Evolutionary conservation across 2,329 filamentous ascomycete species (phyloP).

Genomic region (Mycosphaerella arachidis): DNA sequence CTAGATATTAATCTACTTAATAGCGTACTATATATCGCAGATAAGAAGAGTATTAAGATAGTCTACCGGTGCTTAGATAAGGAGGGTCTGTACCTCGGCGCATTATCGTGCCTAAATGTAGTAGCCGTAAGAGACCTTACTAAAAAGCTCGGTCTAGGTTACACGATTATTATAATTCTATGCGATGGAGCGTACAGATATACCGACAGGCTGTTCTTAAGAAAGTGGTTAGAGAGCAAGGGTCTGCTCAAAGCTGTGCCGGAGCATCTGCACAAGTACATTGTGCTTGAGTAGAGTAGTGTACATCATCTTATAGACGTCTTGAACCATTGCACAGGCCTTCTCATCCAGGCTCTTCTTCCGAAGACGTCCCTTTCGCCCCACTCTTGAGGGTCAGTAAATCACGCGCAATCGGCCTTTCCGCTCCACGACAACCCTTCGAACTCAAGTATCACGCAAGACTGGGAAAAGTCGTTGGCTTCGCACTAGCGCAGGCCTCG

Average conservation of each 20-base stretch:
- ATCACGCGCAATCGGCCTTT: too few species aligned
- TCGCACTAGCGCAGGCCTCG: too few species aligned
- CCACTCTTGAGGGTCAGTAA: too few species aligned
- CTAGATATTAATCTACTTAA: constrained; percentile 81
- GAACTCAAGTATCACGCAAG: too few species aligned
- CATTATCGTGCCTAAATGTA: constrained; percentile 90
- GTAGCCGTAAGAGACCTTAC: constrained; percentile 93
- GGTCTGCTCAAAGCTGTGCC: constrained; percentile 76
- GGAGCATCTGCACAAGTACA: constrained; percentile 83
- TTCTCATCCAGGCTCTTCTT: background rate
- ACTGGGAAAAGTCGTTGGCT: too few species aligned
- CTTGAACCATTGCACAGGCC: background rate
- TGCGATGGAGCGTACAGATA: constrained; percentile 96
- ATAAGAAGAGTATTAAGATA: constrained; percentile 96
- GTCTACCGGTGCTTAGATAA: constrained; percentile 94
- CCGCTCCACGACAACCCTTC: too few species aligned
- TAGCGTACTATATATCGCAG: constrained; percentile 75
- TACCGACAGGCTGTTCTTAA: constrained; percentile 86
- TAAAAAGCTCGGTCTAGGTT: constrained; percentile 78
- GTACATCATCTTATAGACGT: background rate
- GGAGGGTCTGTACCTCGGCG: constrained; percentile 91
- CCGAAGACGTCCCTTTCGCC: background rate
- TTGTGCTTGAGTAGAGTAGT: constrained; percentile 67
- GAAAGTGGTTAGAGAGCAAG: constrained; percentile 86
- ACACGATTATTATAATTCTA: constrained; percentile 88